Conservation (phyloP, 2,329 filamentous ascomycete genomes). For the Knoxdaviesia capensis region DNA sequence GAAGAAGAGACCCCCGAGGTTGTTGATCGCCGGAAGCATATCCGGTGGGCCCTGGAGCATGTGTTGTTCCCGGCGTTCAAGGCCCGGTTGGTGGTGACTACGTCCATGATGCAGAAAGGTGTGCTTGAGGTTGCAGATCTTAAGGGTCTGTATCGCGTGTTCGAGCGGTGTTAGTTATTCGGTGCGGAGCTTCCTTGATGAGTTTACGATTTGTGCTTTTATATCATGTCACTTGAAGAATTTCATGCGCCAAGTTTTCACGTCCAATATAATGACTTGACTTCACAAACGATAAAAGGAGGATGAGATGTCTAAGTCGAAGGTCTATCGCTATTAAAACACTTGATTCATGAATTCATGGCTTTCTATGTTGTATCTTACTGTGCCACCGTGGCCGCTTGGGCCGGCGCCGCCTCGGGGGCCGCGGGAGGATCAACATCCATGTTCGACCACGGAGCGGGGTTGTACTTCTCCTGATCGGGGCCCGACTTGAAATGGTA, state of each 20-base stretch:
- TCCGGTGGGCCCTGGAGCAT: constrained; percentile 64
- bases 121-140: constrained; percentile 79
- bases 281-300: no score
- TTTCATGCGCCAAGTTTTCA: no score
- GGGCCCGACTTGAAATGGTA: constrained; percentile 63
- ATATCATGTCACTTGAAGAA: background rate
- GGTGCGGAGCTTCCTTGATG: background rate
- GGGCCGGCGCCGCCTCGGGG: no score
- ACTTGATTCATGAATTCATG: no score
- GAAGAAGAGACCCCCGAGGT: constrained; percentile 17
- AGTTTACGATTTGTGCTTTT: constrained; percentile 1
- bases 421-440: constrained; percentile 1
- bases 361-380: no score
- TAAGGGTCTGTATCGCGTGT: constrained; percentile 83
- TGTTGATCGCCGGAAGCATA: constrained; percentile 41
- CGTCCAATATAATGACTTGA: no score
- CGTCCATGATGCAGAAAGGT: constrained; percentile 47
- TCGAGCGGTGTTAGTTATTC: constrained; percentile 57
- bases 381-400: no score
- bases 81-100: constrained; percentile 63
- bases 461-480: constrained; percentile 46
- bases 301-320: no score
- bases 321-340: no score
- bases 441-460: constrained; percentile 43
- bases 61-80: constrained; percentile 81